Evolutionary conservation across 2,329 filamentous ascomycete genomes (phyloP).

Genomic region (Lasiodiplodia hormozganensis): DNA sequence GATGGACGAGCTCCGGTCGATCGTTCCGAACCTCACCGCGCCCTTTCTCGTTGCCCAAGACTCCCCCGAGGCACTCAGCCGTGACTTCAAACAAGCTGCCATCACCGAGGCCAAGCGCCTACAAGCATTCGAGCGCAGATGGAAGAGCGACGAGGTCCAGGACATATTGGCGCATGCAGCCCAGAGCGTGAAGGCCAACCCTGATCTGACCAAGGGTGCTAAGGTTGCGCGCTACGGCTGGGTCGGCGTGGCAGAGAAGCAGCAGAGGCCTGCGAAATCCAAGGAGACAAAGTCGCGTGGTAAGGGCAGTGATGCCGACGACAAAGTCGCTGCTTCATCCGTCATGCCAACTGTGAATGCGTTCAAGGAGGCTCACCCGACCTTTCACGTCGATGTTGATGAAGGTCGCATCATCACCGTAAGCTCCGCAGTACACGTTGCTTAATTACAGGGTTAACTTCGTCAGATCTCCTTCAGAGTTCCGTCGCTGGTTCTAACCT

Average conservation of each 20-base stretch:
- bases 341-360: constrained; percentile 37
- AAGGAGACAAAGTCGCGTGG: constrained; percentile 28
- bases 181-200: constrained; percentile 45
- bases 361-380: constrained; percentile 37
- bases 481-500: constrained; percentile 36
- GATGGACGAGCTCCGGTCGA: constrained; percentile 52
- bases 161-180: constrained; percentile 42
- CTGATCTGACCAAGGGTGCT: constrained; percentile 45
- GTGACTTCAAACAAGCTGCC: constrained; percentile 47
- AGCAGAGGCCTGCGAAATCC: constrained; percentile 29
- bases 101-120: constrained; percentile 45
- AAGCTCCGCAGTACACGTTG: constrained; percentile 9
- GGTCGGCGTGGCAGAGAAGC: constrained; percentile 40
- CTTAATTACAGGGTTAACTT: constrained; percentile 26
- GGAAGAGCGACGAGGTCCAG: constrained; percentile 47
- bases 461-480: constrained; percentile 39
- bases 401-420: constrained; percentile 40
- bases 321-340: constrained; percentile 31
- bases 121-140: constrained; percentile 45
- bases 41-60: constrained; percentile 44
- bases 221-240: constrained; percentile 49
- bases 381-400: constrained; percentile 39
- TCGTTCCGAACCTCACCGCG: constrained; percentile 51
- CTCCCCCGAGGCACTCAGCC: constrained; percentile 43
- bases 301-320: constrained; percentile 31